phyloP scores from a whole-genome alignment of 1,284 basidiomycete genomes.

The Cryptococcus maquisensis region DNA sequence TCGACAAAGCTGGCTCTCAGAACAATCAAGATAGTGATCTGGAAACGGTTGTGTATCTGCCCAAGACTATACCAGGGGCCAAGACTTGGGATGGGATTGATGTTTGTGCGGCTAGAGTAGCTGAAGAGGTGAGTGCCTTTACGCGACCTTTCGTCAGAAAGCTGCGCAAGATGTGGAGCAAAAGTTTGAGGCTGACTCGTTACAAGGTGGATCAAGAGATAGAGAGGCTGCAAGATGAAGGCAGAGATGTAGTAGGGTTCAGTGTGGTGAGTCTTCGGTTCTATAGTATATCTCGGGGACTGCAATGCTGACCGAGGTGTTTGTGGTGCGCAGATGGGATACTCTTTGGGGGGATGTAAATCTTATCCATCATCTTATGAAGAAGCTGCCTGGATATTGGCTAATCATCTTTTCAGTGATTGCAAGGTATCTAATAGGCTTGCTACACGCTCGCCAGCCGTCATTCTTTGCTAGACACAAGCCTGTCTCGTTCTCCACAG shows the following conservation, averaged over 20 bases:
- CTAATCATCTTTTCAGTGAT: constrained; percentile 26
- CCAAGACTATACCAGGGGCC: constrained; percentile 28
- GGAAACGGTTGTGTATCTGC: constrained; percentile 24
- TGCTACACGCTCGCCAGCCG: constrained; percentile 36
- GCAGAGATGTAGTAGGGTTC: constrained; percentile 29
- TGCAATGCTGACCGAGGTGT: not conserved
- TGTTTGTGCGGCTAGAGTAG: constrained; percentile 39
- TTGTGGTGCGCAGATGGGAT: constrained; percentile 33
- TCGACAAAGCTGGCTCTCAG: not conserved
- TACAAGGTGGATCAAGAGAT: constrained; percentile 38
- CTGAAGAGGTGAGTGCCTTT: constrained; percentile 28
- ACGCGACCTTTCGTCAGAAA: not conserved
- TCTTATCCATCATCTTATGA: constrained; percentile 1
- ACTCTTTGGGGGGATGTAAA: constrained; percentile 45
- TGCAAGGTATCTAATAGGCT: constrained; percentile 42
- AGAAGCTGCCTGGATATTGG: not conserved
- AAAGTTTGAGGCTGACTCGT: not conserved
- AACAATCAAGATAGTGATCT: not conserved
- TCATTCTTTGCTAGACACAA: constrained; percentile 37
- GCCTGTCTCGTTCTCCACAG: constrained; percentile 43
- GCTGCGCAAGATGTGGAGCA: not conserved
- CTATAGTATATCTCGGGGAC: not conserved
- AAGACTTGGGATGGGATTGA: constrained; percentile 49
- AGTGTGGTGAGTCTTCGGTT: constrained; percentile 32
- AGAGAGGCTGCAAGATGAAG: constrained; percentile 29